phyloP scores from a whole-genome alignment of 495 filamentous ascomycete species.

The Aspergillus steynii region DNA sequence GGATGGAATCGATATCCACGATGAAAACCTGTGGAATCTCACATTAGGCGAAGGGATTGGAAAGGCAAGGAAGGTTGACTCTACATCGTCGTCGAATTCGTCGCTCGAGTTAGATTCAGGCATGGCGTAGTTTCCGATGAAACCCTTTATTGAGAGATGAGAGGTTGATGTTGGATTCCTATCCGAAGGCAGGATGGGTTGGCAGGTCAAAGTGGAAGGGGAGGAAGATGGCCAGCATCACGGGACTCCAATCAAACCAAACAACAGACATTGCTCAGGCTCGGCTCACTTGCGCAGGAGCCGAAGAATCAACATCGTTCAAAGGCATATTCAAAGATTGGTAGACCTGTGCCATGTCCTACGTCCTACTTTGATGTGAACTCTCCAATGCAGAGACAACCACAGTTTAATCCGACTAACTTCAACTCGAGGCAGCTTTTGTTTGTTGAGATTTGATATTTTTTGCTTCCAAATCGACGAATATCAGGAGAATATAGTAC shows the following conservation, averaged over 20 bases:
- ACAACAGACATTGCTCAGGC: neutral
- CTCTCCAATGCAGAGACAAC: too few species aligned
- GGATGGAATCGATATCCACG: conserved; percentile 73
- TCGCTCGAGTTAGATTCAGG: conserved; percentile 52
- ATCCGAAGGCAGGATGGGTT: neutral
- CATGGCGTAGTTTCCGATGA: conserved; percentile 31
- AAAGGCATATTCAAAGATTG: neutral
- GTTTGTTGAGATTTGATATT: neutral
- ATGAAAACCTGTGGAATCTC: conserved; percentile 51
- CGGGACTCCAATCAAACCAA: neutral
- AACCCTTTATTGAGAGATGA: neutral
- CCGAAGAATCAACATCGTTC: neutral
- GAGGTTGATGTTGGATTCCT: neutral
- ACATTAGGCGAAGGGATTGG: neutral
- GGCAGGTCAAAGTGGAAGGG: neutral
- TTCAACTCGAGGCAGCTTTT: too few species aligned
- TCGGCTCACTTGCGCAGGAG: neutral
- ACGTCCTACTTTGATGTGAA: too few species aligned
- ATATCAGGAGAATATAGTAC: conserved; percentile 26
- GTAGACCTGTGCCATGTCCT: too few species aligned
- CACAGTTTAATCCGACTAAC: too few species aligned
- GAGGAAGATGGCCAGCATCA: neutral
- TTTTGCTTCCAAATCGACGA: conserved; percentile 24
- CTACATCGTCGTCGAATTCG: conserved; percentile 58
- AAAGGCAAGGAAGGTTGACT: conserved; percentile 1